A percentile compares a stretch with the other conserved stretches of the same genome.
These are phyloP conservation scores for Lineolata rhizophorae DNA, from an alignment of 495 filamentous ascomycete species.

Conservation along the genomic window DNA sequence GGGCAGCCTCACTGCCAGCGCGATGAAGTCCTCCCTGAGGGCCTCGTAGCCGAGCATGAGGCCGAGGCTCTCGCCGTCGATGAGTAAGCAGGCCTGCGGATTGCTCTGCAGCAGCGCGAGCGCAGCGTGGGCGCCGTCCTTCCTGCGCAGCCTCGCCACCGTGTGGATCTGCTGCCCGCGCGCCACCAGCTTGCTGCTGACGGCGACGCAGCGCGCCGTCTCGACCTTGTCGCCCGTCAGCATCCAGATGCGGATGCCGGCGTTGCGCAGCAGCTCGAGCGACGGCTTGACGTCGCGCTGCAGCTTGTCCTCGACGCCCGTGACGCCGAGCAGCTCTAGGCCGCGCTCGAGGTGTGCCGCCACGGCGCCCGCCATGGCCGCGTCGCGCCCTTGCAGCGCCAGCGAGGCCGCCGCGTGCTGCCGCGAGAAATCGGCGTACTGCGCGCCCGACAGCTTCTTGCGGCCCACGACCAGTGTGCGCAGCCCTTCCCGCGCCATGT, in stretches of 20 bases:
- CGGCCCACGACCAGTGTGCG: constrained; percentile 86
- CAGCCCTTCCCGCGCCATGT: constrained; percentile 94
- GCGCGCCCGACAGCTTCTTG: constrained; percentile 49
- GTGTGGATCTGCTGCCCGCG: constrained; percentile 92
- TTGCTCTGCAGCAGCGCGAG: constrained; percentile 77
- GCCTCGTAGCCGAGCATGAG: constrained; percentile 62
- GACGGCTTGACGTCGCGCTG: constrained; percentile 89
- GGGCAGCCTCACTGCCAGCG: constrained; percentile 66
- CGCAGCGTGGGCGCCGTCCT: constrained; percentile 60
- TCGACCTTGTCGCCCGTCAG: constrained; percentile 97
- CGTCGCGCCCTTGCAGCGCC: constrained; percentile 55
- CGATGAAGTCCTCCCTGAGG: constrained; percentile 72
- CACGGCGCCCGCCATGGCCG: constrained; percentile 57
- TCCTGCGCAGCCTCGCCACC: constrained; percentile 58
- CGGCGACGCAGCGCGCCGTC: constrained; percentile 89
- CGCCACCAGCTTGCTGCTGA: constrained; percentile 83
- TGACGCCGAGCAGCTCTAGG: constrained; percentile 83
- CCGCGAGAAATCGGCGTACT: constrained; percentile 58
- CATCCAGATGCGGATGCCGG: constrained; percentile 99
- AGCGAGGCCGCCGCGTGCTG: constrained; percentile 63
- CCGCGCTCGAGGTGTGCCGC: constrained; percentile 67
- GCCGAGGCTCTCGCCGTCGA: constrained; percentile 77
- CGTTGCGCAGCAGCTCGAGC: constrained; percentile 84
- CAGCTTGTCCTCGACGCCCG: constrained; percentile 91
- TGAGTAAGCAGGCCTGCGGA: constrained; percentile 70